These are phyloP conservation scores for Tirmania nivea DNA, from an alignment of 495 filamentous ascomycete genomes.

Conservation along the genomic window DNA sequence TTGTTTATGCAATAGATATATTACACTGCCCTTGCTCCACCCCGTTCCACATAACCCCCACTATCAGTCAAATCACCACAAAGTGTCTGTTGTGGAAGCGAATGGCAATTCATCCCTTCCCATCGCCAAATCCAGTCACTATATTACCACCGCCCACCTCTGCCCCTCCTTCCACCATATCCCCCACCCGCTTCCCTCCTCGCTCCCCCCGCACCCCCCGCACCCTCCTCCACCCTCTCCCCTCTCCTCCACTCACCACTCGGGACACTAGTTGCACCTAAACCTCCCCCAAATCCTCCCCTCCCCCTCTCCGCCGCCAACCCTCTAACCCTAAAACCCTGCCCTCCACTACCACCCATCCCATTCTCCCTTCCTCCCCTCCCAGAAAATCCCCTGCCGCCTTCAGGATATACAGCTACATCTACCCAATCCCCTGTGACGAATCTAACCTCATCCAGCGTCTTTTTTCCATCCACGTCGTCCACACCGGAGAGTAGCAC, in stretches of 20 bases:
- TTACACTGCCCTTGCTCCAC: too few species aligned
- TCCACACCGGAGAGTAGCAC: slow-evolving; percentile 48
- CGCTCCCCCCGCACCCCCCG: slow-evolving; percentile 21
- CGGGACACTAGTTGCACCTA: slow-evolving; percentile 24
- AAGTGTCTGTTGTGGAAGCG: too few species aligned
- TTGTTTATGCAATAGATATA: too few species aligned
- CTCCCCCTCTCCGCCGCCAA: slow-evolving; percentile 4
- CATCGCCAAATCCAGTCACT: too few species aligned
- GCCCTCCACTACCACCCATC: slow-evolving; percentile 15
- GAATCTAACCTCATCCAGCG: slow-evolving; percentile 51
- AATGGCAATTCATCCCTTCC: too few species aligned
- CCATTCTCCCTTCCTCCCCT: slow-evolving; percentile 25
- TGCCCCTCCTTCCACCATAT: slow-evolving; percentile 1
- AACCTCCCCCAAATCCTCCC: slow-evolving; percentile 12
- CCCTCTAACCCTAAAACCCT: slow-evolving; percentile 18
- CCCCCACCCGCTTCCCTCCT: slow-evolving; percentile 7
- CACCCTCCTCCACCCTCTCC: slow-evolving; percentile 29
- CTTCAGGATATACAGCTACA: slow-evolving; percentile 54
- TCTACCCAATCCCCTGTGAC: slow-evolving; percentile 76
- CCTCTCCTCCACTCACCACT: slow-evolving; percentile 38
- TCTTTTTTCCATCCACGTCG: slow-evolving; percentile 34
- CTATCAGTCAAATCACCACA: too few species aligned
- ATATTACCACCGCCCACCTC: slow-evolving; percentile 2
- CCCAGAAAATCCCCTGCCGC: slow-evolving; percentile 40
- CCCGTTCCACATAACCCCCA: too few species aligned